Conservation (phyloP, 2,329 filamentous ascomycete genomes). For the Delphinella strobiligena region DNA sequence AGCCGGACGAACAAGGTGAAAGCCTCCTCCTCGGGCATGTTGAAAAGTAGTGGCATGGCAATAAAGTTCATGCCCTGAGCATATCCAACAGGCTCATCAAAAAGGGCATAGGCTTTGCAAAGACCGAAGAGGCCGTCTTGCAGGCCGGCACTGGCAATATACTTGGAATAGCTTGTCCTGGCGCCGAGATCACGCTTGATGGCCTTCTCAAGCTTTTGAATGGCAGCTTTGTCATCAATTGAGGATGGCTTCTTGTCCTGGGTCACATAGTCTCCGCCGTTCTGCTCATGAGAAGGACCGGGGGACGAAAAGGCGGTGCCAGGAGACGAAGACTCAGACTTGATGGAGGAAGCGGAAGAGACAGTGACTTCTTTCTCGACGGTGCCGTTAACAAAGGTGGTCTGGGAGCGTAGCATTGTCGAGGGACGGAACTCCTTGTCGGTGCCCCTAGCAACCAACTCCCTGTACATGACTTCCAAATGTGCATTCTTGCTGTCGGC, state of each 20-base stretch:
- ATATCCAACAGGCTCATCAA: slow-evolving; percentile 88
- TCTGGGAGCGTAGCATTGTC: slow-evolving; percentile 6
- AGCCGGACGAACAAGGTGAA: slow-evolving; percentile 85
- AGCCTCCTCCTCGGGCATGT: slow-evolving; percentile 95
- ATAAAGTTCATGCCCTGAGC: slow-evolving; percentile 99
- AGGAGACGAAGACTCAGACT: slow-evolving; percentile 61
- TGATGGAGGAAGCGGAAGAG: slow-evolving; percentile 78
- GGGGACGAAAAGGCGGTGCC: slow-evolving; percentile 23
- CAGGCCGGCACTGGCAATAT: slow-evolving; percentile 76
- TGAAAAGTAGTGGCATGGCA: slow-evolving; percentile 91
- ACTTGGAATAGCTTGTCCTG: slow-evolving; percentile 92
- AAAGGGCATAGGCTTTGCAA: slow-evolving; percentile 94
- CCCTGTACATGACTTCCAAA: slow-evolving; percentile 74
- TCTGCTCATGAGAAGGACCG: not conserved
- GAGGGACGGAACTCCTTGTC: slow-evolving; percentile 49
- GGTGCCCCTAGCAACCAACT: slow-evolving; percentile 66
- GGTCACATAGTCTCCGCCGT: slow-evolving; percentile 23
- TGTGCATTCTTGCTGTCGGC: slow-evolving; percentile 92
- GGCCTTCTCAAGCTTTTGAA: slow-evolving; percentile 78
- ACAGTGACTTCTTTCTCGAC: slow-evolving; percentile 52
- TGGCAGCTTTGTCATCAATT: slow-evolving; percentile 60
- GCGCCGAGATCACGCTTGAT: slow-evolving; percentile 87
- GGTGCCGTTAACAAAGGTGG: no score
- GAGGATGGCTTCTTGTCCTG: slow-evolving; percentile 65
- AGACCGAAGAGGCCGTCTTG: slow-evolving; percentile 91